These are phyloP conservation scores for Pneumocystis oryctolagi DNA, from an alignment of 1,139 yeast genomes.

Conservation along the genomic window DNA sequence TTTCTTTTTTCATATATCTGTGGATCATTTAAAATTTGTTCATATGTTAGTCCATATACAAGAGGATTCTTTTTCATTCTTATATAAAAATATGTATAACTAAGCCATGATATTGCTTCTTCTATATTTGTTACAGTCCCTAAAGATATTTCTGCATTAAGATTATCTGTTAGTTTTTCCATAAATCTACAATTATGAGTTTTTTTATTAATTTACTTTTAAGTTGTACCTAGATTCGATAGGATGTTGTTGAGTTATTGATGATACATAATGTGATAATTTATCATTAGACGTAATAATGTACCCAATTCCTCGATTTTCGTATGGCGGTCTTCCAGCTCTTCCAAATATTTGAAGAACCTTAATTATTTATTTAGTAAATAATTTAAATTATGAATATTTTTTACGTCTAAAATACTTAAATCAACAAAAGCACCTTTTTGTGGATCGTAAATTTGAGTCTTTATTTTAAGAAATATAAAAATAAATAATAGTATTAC, in stretches of 20 bases:
- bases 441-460: slow-evolving; percentile 87
- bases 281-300: slow-evolving; percentile 70
- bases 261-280: slow-evolving; percentile 70
- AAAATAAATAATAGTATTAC: neutral
- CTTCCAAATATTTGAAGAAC: slow-evolving; percentile 93
- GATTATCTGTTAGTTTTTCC: slow-evolving; percentile 69
- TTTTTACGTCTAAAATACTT: slow-evolving; percentile 68
- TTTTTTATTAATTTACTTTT: neutral
- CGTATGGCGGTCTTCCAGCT: slow-evolving; percentile 98
- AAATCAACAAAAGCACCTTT: slow-evolving; percentile 88
- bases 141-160: slow-evolving; percentile 88
- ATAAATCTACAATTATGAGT: slow-evolving; percentile 31
- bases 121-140: slow-evolving; percentile 92
- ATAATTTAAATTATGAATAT: neutral
- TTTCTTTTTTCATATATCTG: slow-evolving; percentile 57
- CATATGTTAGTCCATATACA: slow-evolving; percentile 86
- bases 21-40: slow-evolving; percentile 71
- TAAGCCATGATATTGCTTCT: slow-evolving; percentile 93
- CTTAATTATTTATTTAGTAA: neutral
- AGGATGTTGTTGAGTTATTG: slow-evolving; percentile 89
- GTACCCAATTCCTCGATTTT: slow-evolving; percentile 81
- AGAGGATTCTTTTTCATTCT: slow-evolving; percentile 91
- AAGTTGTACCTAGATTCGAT: slow-evolving; percentile 46
- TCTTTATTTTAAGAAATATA: slow-evolving; percentile 20
- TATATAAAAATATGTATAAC: slow-evolving; percentile 86